Conservation (phyloP, 352 stramenopile genomes). For the Pythium grandisporangium region DNA sequence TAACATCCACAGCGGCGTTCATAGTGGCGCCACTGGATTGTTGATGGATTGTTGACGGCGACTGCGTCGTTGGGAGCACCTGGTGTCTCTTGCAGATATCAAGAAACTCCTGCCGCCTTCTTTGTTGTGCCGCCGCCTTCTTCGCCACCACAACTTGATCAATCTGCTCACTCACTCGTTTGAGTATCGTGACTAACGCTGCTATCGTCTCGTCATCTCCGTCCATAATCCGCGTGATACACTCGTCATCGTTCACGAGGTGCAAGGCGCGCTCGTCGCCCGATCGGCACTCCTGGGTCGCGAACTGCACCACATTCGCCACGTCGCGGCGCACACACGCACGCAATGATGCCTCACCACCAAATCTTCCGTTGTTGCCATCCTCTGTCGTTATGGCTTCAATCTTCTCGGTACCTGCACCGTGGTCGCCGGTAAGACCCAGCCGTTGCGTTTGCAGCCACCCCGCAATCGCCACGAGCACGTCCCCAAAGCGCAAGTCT, state of each 20-base stretch:
- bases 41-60: too few relatives aligned
- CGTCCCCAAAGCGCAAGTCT: slow-evolving; percentile 50
- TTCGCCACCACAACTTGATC: too few relatives aligned
- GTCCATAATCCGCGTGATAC: slow-evolving; percentile 20
- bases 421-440: background rate
- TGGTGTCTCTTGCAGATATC: too few relatives aligned
- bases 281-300: slow-evolving; percentile 23
- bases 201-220: slow-evolving; percentile 27
- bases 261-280: slow-evolving; percentile 35
- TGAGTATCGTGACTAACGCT: slow-evolving; percentile 35
- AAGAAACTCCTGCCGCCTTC: too few relatives aligned
- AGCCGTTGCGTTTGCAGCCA: slow-evolving; percentile 26
- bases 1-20: too few relatives aligned
- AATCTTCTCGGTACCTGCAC: background rate
- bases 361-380: too few relatives aligned
- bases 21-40: too few relatives aligned
- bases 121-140: too few relatives aligned
- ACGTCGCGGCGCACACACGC: slow-evolving; percentile 13
- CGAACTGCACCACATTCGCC: slow-evolving; percentile 25
- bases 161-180: too few relatives aligned
- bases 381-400: slow-evolving; percentile 1
- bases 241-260: slow-evolving; percentile 34
- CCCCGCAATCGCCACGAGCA: slow-evolving; percentile 35
- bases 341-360: too few relatives aligned
- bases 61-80: too few relatives aligned